Percentiles rank a stretch among this genome's conserved stretches.
Conservation (phyloP, 257 asterid genomes). For the Solanum etuberosum region DNA sequence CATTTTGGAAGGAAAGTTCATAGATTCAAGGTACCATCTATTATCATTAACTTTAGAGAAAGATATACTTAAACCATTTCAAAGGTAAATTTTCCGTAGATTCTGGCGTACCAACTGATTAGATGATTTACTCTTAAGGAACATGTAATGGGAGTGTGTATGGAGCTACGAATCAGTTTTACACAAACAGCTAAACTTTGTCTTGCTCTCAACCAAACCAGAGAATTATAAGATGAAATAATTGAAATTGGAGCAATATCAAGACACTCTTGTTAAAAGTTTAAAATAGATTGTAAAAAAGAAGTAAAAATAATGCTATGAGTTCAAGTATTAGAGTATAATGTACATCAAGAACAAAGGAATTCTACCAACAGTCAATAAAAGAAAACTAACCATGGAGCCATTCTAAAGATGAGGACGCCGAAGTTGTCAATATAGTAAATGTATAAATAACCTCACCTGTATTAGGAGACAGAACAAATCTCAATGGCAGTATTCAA, state of each 20-base stretch:
- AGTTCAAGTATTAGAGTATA: background rate
- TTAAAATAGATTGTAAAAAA: background rate
- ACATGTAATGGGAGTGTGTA: background rate
- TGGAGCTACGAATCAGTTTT: background rate
- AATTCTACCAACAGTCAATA: background rate
- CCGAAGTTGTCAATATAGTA: constrained; percentile 76
- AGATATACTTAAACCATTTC: background rate
- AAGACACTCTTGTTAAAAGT: background rate
- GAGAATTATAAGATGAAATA: background rate
- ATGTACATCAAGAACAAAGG: background rate
- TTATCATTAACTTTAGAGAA: background rate
- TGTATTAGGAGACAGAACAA: constrained; percentile 23
- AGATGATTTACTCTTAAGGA: background rate
- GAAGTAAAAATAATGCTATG: background rate
- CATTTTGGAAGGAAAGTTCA: background rate
- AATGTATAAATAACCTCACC: constrained; percentile 73
- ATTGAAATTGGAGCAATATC: background rate
- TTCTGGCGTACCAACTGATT: background rate
- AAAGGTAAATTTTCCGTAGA: background rate
- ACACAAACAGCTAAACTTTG: background rate
- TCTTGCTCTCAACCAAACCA: background rate
- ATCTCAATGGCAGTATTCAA: background rate
- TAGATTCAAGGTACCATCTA: background rate
- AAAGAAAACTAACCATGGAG: constrained; percentile 61
- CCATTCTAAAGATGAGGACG: constrained; percentile 76